These are phyloP conservation scores for Rauvolfia tetraphylla DNA, from an alignment of 257 asterid species.

Conservation along the genomic window DNA sequence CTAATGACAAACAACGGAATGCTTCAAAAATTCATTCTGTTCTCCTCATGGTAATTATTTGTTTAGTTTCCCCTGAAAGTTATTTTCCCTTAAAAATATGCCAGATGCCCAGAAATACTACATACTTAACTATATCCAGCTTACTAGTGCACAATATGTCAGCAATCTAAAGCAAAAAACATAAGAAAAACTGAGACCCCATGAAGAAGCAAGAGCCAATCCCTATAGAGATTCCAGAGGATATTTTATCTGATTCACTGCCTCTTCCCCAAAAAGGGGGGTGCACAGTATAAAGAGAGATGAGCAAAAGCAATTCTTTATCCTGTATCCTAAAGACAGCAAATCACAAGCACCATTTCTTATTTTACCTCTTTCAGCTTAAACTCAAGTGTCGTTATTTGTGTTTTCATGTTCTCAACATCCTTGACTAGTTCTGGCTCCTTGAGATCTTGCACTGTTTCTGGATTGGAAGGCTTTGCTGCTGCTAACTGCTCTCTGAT, in stretches of 20 bases:
- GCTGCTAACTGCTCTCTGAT: slow-evolving; percentile 13
- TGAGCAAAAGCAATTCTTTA: neutral
- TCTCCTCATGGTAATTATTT: neutral
- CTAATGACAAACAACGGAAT: neutral
- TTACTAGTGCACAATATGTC: neutral
- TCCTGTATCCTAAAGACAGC: neutral
- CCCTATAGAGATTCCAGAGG: neutral
- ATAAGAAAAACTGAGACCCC: neutral
- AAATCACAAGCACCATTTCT: neutral
- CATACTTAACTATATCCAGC: neutral
- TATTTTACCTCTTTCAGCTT: slow-evolving; percentile 37
- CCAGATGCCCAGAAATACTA: neutral
- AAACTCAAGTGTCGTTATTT: slow-evolving; percentile 29
- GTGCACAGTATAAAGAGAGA: too few species aligned
- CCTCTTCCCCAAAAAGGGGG: neutral
- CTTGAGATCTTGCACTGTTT: slow-evolving; percentile 18
- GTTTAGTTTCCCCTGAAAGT: too few species aligned
- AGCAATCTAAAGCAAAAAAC: neutral
- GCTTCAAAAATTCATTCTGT: neutral
- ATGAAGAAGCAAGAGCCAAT: neutral
- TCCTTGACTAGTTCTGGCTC: slow-evolving; percentile 27
- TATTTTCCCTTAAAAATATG: neutral
- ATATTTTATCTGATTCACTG: neutral
- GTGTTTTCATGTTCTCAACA: slow-evolving; percentile 26
- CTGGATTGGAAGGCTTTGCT: slow-evolving; percentile 5